Base-by-base conservation (phyloP, 2,329 filamentous ascomycete species). In the Didymella segeticola region DNA sequence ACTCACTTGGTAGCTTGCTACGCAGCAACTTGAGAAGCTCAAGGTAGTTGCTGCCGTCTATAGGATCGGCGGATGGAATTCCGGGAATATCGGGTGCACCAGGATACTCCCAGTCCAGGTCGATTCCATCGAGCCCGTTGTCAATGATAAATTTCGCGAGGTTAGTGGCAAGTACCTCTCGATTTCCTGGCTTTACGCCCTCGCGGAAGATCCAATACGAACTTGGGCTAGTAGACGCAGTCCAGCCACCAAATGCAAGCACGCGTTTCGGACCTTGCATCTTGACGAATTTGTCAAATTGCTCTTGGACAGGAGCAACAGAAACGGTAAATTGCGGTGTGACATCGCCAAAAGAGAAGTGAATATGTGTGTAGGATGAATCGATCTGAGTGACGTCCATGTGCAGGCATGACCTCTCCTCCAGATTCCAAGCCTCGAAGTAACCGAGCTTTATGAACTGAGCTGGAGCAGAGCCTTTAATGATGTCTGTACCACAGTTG, bases 51-150 rank as follows among this genome's bases (percentile, higher is more conserved):
- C n/a, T 6, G 20, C 37, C 37, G 12, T 39, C 20, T 5, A 15
- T n/a, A n/a, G 56, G 77, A 41, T 47, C 37, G 41, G n/a, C 33
- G 2, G 33, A 3, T 20, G 33, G 33, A 22, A 37, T 37, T 3
- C 20, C 33, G 1, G 33, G 33, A 14, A 37, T 37, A 10, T 37
- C 33, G 9, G 33, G 33, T 12, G 22, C 60, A 23, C 56, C 57
- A 10, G 59, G 63, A 20, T 81, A 80, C 48, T 80, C 79, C 80
- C 79, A 83, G 58, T 81, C 78, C 34, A 80, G 63, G 37, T 80
- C 78, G 9, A 80, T 45, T 1, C 72, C 73, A 45, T 75, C 69
- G 7, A 37, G 33, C 6, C 12, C 12, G 17, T 37, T 15, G 8
- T 37, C 17, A 11, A 20, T 37, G 5, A 37, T 22, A 10, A 37